Conservation (phyloP, 345 rosid species). For the Psidium guajava region DNA sequence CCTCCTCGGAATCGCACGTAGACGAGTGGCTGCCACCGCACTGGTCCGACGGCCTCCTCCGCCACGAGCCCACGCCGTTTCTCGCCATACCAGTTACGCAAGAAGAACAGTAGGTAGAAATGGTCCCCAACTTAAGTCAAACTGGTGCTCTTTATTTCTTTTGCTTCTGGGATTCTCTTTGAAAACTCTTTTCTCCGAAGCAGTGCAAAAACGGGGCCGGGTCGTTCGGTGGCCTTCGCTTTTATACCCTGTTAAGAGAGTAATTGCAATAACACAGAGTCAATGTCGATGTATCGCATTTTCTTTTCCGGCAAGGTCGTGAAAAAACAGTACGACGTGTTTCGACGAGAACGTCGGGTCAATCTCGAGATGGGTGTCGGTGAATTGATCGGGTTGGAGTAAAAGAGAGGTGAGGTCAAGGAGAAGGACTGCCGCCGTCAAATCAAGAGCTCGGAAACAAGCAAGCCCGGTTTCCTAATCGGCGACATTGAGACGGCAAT, state of each 20-base stretch:
- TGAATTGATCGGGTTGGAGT: too few relatives aligned
- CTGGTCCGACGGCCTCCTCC: slow-evolving; percentile 26
- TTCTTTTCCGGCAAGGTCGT: slow-evolving; percentile 8
- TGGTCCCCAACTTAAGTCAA: neutral
- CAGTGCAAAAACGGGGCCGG: neutral
- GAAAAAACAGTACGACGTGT: neutral
- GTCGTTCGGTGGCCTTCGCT: neutral
- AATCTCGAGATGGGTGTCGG: neutral
- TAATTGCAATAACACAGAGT: neutral
- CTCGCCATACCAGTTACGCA: slow-evolving; percentile 15
- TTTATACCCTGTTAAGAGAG: neutral
- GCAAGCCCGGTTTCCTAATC: slow-evolving; percentile 7
- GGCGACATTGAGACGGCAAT: neutral
- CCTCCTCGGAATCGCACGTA: slow-evolving; percentile 37
- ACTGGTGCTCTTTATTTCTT: neutral
- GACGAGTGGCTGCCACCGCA: slow-evolving; percentile 25
- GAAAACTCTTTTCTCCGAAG: neutral
- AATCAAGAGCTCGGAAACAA: neutral
- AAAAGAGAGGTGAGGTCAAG: neutral
- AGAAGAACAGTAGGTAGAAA: neutral
- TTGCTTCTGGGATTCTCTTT: neutral
- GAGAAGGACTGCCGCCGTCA: slow-evolving; percentile 19
- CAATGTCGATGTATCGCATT: neutral
- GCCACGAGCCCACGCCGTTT: slow-evolving; percentile 37
- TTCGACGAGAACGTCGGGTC: neutral